Evolutionary conservation across 495 filamentous ascomycete species (phyloP).

Genomic region (Hypoxylon trugodes): DNA sequence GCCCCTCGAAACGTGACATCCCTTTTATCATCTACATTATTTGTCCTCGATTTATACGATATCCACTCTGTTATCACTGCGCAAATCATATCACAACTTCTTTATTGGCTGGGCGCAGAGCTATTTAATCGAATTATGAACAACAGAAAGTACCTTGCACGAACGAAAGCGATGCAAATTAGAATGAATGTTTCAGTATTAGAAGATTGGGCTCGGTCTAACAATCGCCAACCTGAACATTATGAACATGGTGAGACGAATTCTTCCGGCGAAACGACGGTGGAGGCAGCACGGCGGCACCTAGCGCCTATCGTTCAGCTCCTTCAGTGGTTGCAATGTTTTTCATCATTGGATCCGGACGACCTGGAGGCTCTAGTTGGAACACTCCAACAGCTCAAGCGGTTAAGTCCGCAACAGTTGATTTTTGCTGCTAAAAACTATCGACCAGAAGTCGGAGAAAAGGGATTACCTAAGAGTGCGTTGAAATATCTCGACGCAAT

Average conservation of each 20-base stretch:
- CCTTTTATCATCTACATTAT: constrained; percentile 92
- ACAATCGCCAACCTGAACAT: constrained; percentile 94
- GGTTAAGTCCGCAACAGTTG: constrained; percentile 86
- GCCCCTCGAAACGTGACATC: constrained; percentile 98
- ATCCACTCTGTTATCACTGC: constrained; percentile 96
- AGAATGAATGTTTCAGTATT: constrained; percentile 96
- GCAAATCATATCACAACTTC: constrained; percentile 89
- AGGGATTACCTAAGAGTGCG: constrained; percentile 82
- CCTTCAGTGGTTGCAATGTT: constrained; percentile 97
- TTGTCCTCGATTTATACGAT: constrained; percentile 97
- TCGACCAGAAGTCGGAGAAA: constrained; percentile 93
- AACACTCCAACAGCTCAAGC: constrained; percentile 86
- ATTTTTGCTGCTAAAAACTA: constrained; percentile 93
- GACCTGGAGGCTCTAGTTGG: constrained; percentile 84
- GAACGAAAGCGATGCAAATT: constrained; percentile 99
- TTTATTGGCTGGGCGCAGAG: constrained; percentile 97
- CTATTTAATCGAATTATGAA: constrained; percentile 98
- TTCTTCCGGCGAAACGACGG: constrained; percentile 83
- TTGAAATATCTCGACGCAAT: constrained; percentile 84
- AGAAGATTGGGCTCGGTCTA: constrained; percentile 94
- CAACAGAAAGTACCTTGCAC: constrained; percentile 90
- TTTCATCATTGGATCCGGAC: constrained; percentile 89
- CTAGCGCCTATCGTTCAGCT: constrained; percentile 92
- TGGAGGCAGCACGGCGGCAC: constrained; percentile 83
- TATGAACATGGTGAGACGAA: constrained; percentile 91